Conservation (phyloP, 352 stramenopile genomes). For the Pythium inflatum region DNA sequence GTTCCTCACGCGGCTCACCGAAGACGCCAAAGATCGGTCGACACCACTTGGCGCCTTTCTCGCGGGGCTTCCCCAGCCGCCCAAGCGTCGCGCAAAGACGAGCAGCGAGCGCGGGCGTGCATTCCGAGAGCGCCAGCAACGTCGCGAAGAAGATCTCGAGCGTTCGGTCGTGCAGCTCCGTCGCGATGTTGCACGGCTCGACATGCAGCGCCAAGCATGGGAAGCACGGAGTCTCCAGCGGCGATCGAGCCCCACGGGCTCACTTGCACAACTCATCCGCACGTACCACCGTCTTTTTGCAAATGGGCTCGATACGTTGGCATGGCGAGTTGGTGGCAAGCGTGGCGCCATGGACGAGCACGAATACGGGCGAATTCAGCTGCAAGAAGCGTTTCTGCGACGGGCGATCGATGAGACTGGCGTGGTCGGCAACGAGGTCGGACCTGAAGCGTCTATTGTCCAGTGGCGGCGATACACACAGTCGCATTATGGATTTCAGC, state of each 20-base stretch:
- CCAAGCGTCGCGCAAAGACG: slow-evolving; percentile 15
- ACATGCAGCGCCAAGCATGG: slow-evolving; percentile 1
- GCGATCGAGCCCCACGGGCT: slow-evolving; percentile 1
- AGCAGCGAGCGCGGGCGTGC: slow-evolving; percentile 25
- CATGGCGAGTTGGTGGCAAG: neutral
- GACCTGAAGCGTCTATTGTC: slow-evolving; percentile 26
- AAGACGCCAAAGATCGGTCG: neutral
- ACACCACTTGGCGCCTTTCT: slow-evolving; percentile 23
- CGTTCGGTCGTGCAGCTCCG: neutral
- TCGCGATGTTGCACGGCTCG: slow-evolving; percentile 9
- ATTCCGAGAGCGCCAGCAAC: slow-evolving; percentile 13
- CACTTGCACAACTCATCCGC: neutral
- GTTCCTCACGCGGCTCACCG: slow-evolving; percentile 13
- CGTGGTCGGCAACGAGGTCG: slow-evolving; percentile 16
- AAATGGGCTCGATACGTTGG: neutral
- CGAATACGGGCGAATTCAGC: neutral
- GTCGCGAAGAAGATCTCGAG: slow-evolving; percentile 7
- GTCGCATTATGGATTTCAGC: neutral
- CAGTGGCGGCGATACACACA: slow-evolving; percentile 31
- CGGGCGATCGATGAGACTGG: slow-evolving; percentile 20
- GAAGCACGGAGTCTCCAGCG: neutral
- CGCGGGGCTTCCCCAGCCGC: slow-evolving; percentile 15
- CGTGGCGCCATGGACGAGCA: neutral
- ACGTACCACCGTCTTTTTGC: slow-evolving; percentile 21
- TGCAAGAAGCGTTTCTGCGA: slow-evolving; percentile 25